Evolutionary conservation across 768 basidiomycete species (phyloP).

Genomic region (Lenzites betulinus): DNA sequence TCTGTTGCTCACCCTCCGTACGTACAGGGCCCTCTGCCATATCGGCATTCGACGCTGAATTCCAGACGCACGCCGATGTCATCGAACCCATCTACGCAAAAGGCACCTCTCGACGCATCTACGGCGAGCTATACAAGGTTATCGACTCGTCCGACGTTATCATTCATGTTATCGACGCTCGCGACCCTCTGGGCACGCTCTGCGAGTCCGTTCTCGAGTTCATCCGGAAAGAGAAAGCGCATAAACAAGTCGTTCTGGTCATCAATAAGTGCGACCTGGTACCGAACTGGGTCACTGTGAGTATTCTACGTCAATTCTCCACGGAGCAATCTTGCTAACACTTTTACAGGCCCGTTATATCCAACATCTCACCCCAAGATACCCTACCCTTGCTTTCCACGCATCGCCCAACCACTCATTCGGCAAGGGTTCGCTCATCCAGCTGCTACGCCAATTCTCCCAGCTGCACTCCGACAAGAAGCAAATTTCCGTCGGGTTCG

Average conservation of each 20-base stretch:
- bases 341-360: conserved; percentile 83
- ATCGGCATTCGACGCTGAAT: conserved; percentile 47
- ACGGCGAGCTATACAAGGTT: conserved; percentile 98
- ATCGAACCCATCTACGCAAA: conserved; percentile 94
- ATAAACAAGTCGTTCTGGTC: conserved; percentile 95
- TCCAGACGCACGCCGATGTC: conserved; percentile 72
- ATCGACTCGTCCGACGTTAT: conserved; percentile 98
- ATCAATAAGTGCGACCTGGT: conserved; percentile 99
- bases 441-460: conserved; percentile 94
- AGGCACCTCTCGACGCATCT: conserved; percentile 93
- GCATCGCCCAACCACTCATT: conserved; percentile 99
- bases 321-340: neutral
- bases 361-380: conserved; percentile 90
- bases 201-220: conserved; percentile 94
- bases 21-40: conserved; percentile 48
- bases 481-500: conserved; percentile 97
- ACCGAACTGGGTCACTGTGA: conserved; percentile 97
- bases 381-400: conserved; percentile 97
- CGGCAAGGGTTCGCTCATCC: conserved; percentile 97
- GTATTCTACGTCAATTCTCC: conserved; percentile 29
- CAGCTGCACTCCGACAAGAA: conserved; percentile 98
- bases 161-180: conserved; percentile 92
- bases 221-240: conserved; percentile 92
- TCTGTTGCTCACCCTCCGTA: neutral
- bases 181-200: conserved; percentile 93